Conservation (phyloP, 148 eudicot genomes). For the Gaultheria prostrata region DNA sequence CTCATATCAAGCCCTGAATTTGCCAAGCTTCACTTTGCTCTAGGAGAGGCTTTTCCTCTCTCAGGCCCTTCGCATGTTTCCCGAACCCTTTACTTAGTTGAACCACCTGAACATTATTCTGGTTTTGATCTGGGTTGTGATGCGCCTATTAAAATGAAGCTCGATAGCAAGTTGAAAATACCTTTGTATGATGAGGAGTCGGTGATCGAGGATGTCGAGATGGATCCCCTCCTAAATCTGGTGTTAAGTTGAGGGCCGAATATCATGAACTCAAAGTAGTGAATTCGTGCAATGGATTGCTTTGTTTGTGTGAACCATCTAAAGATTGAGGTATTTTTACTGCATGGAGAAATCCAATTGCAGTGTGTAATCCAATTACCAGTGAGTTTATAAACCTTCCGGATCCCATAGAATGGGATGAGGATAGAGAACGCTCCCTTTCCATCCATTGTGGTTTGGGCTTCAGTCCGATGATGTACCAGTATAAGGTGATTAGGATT, state of each 20-base stretch:
- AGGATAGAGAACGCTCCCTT: not conserved
- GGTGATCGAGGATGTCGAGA: not conserved
- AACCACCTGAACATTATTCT: not conserved
- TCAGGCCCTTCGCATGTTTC: not conserved
- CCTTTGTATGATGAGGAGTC: not conserved
- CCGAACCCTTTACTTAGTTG: not conserved
- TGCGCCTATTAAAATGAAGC: not conserved
- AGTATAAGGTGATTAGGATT: slow-evolving; percentile 13
- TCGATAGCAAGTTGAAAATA: not conserved
- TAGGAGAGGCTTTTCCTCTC: not conserved
- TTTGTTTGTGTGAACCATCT: not conserved
- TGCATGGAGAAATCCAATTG: not conserved
- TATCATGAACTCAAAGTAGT: not conserved
- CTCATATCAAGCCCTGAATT: not conserved
- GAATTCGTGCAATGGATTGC: slow-evolving; percentile 16
- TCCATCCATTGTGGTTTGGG: slow-evolving; percentile 4
- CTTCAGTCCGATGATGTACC: not conserved
- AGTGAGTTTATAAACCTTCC: slow-evolving; percentile 22
- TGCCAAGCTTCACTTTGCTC: slow-evolving; percentile 2
- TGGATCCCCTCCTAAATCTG: not conserved
- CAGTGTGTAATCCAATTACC: slow-evolving; percentile 26
- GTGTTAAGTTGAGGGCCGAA: not conserved
- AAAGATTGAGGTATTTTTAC: not conserved
- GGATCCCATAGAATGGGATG: not conserved
- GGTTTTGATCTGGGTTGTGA: not conserved